phyloP scores from a whole-genome alignment of 441 rosid genomes.

The Corymbia citriodora region DNA sequence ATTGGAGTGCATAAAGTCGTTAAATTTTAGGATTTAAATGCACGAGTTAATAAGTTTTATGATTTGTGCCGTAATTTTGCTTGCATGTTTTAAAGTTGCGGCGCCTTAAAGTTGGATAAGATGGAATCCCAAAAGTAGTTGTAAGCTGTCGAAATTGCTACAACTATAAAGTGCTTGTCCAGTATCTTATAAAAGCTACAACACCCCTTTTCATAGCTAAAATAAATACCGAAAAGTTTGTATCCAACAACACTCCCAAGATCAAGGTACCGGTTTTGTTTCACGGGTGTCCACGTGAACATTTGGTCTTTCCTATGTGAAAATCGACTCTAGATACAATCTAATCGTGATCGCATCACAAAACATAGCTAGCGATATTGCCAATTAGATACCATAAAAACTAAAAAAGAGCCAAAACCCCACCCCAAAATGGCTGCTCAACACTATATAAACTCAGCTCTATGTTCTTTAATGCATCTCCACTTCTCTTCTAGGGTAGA shows the following conservation, averaged over 20 bases:
- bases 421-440: neutral
- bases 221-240: rapidly evolving
- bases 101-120: neutral
- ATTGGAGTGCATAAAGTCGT: neutral
- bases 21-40: neutral
- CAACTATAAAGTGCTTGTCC: neutral
- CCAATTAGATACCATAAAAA: neutral
- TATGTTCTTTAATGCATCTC: neutral
- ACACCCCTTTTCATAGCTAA: neutral
- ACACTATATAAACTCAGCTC: neutral
- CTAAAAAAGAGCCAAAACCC: neutral
- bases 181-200: neutral
- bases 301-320: neutral
- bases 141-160: neutral
- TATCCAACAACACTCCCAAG: neutral
- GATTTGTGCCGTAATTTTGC: neutral
- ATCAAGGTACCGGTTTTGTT: neutral
- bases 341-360: neutral
- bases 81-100: neutral
- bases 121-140: neutral
- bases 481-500: neutral
- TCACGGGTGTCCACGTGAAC: neutral
- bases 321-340: neutral
- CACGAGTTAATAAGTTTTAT: neutral
- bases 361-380: neutral